Base-by-base conservation (phyloP, 1,139 yeast species). In the Geotrichum europaeum region DNA sequence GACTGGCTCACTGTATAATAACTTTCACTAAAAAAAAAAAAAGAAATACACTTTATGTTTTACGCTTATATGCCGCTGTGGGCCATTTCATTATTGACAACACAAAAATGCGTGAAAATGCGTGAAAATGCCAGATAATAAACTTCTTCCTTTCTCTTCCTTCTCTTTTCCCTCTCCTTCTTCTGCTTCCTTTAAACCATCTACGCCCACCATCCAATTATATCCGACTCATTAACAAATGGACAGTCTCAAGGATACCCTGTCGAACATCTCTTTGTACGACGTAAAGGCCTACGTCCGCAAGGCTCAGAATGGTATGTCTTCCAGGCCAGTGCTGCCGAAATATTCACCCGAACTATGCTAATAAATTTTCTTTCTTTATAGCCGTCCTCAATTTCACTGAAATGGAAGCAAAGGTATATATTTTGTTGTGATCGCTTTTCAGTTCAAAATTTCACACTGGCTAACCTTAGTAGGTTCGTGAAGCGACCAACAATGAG, bases 201-300 rank as follows among this genome's bases (percentile, higher is more conserved):
- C 47, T 15, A 5, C 22, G 18, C 20, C 47, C 20, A 3, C 47
- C 47, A n/a, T n/a, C 22, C 47, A 40, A 40, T 40, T 40, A 40
- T 4, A 40, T 40, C 20, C 20, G 20, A 40, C 20, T 40, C 10
- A n/a, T 40, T 15, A 40, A 40, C 47, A n/a, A 53, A 84, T 85
- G 89, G 89, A 85, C 75, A 81, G 82, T 68, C 75, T 87, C 66
- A 82, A 84, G 67, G 89, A 86, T 75, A 84, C 87, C 30, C 78
- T 96, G 66, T 83, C 89, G 75, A 92, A 92, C 79, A 80, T 92
- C 70, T 84, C 90, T 61, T 79, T 94, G 65, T 94, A 94, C 77
- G 99, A 95, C 75, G 97, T 96, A 69, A 94, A 95, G 80, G 95
- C 96, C 52, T 92, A 94, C 72, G 97, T 94, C 63, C 89, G 99